Evolutionary conservation across 2,329 filamentous ascomycete genomes (phyloP).

Genomic region (Fusarium falciforme): DNA sequence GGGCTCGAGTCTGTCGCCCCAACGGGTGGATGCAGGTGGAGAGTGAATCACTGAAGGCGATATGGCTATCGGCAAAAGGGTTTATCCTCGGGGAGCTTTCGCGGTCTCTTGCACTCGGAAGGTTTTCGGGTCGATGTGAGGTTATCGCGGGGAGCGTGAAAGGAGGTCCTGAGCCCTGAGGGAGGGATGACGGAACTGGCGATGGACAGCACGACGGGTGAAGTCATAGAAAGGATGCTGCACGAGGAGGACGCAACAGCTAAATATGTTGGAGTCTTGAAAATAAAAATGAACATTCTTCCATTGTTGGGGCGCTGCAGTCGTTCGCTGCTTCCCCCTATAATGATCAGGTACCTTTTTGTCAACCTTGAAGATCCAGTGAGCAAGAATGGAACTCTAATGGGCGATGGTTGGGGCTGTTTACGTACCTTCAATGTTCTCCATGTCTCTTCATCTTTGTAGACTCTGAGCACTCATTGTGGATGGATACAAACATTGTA

Average conservation of each 20-base stretch:
- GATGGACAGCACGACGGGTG: neutral
- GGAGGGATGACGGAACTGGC: neutral
- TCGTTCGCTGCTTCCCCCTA: neutral
- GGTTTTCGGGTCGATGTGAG: neutral
- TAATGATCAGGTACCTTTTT: neutral
- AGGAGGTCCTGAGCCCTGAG: neutral
- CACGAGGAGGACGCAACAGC: neutral
- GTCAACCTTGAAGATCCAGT: neutral
- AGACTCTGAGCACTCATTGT: neutral
- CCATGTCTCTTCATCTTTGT: slow-evolving; percentile 4
- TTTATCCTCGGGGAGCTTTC: neutral
- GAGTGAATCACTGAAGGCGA: neutral
- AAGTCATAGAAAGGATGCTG: neutral
- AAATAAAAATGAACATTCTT: neutral
- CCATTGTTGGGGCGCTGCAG: neutral
- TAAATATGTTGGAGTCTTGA: neutral
- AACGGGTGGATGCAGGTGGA: neutral
- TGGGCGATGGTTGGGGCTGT: neutral
- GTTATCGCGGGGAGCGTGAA: neutral
- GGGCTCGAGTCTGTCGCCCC: neutral
- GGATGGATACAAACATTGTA: neutral
- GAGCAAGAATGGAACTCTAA: neutral
- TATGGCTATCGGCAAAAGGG: neutral
- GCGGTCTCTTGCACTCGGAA: neutral
- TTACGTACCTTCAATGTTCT: neutral